phyloP scores from a whole-genome alignment of 2,329 filamentous ascomycete genomes.

The Alternaria incomplexa region DNA sequence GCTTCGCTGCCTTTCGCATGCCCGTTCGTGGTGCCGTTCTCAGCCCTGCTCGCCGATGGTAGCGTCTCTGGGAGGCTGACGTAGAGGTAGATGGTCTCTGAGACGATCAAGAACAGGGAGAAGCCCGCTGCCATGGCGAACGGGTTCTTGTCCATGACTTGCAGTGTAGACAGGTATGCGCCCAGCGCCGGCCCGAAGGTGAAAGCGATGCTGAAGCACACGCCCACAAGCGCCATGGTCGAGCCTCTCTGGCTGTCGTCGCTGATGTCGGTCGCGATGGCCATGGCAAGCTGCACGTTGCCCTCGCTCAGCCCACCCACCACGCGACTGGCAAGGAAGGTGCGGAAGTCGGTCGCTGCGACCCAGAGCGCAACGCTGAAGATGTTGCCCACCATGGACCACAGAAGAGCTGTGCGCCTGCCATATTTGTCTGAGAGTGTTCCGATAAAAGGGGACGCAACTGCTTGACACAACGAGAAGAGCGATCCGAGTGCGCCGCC shows the following conservation, averaged over 20 bases:
- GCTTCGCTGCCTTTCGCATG: slow-evolving; percentile 24
- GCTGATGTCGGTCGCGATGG: slow-evolving; percentile 95
- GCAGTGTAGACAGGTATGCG: slow-evolving; percentile 80
- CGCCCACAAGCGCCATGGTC: slow-evolving; percentile 95
- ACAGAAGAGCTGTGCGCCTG: slow-evolving; percentile 82
- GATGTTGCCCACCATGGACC: slow-evolving; percentile 92
- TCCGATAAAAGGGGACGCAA: slow-evolving; percentile 92
- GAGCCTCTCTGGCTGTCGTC: slow-evolving; percentile 82
- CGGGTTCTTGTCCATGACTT: slow-evolving; percentile 82
- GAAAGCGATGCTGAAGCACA: slow-evolving; percentile 96
- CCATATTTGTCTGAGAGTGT: slow-evolving; percentile 87
- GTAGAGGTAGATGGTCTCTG: slow-evolving; percentile 90
- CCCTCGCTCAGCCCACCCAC: slow-evolving; percentile 95
- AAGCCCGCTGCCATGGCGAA: slow-evolving; percentile 93
- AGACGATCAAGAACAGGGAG: slow-evolving; percentile 80
- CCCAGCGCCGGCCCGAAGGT: slow-evolving; percentile 94
- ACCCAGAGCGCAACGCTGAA: slow-evolving; percentile 94
- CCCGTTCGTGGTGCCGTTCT: slow-evolving; percentile 22
- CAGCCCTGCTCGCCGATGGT: slow-evolving; percentile 53
- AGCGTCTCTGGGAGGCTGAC: slow-evolving; percentile 84
- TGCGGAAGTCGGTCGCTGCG: slow-evolving; percentile 89
- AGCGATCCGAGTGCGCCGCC: slow-evolving; percentile 92
- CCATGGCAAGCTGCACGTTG: slow-evolving; percentile 94
- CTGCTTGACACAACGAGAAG: slow-evolving; percentile 89
- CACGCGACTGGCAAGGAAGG: slow-evolving; percentile 90